Percentiles rank a stretch among this genome's conserved stretches.
Evolutionary conservation across 2,329 filamentous ascomycete genomes (phyloP).

Genomic region (Fusarium sp.): DNA sequence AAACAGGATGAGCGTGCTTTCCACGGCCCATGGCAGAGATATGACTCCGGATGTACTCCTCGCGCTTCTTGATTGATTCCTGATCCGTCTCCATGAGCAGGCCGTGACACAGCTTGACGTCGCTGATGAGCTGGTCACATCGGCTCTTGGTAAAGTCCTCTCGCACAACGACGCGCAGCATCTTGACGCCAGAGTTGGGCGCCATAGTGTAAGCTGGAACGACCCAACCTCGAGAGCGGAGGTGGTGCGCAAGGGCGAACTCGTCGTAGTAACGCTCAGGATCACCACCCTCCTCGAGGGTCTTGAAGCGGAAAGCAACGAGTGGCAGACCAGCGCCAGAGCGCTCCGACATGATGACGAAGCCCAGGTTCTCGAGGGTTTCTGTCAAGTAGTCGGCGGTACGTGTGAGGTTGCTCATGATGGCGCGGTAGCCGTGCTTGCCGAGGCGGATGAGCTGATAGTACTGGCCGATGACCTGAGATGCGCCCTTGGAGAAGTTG

Average conservation of each 20-base stretch:
- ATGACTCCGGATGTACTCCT: conserved; percentile 71
- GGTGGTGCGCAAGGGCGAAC: conserved; percentile 83
- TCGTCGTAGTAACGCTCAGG: conserved; percentile 75
- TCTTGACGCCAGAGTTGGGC: conserved; percentile 85
- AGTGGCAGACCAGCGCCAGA: conserved; percentile 84
- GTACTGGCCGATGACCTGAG: conserved; percentile 95
- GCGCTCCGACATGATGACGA: conserved; percentile 87
- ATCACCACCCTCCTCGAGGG: conserved; percentile 59
- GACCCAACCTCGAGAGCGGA: conserved; percentile 89
- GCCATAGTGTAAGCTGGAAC: conserved; percentile 98
- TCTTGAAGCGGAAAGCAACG: conserved; percentile 84
- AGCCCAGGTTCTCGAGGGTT: conserved; percentile 78
- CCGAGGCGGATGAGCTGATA: conserved; percentile 96
- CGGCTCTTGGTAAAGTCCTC: conserved; percentile 89
- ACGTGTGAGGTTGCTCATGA: conserved; percentile 93
- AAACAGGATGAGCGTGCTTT: conserved; percentile 61
- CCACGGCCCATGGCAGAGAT: conserved; percentile 63
- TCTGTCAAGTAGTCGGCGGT: conserved; percentile 88
- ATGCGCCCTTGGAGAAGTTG: conserved; percentile 96
- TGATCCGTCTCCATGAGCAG: conserved; percentile 79
- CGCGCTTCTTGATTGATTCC: conserved; percentile 74
- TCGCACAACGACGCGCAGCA: conserved; percentile 90
- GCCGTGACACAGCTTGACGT: conserved; percentile 81
- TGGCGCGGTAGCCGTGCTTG: conserved; percentile 88
- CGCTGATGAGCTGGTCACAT: conserved; percentile 80